Percentiles rank a stretch among this genome's conserved stretches.
phyloP scores from a whole-genome alignment of 345 rosid genomes.

The Ailanthus altissimus region DNA sequence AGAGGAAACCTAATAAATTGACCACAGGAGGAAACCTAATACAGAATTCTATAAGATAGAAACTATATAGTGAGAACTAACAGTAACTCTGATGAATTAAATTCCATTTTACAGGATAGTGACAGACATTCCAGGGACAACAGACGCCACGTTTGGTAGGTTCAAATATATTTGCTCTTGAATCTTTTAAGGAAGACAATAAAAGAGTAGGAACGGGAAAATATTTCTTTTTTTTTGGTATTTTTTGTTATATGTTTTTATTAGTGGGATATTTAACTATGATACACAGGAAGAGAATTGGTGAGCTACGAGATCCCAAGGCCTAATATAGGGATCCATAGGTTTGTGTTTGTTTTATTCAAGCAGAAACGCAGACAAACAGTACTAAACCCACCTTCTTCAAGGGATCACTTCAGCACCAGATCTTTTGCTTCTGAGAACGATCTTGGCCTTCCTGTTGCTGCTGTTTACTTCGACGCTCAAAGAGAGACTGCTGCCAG shows the following conservation, averaged over 20 bases:
- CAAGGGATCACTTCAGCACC: conserved; percentile 58
- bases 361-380: conserved; percentile 52
- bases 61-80: background rate
- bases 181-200: background rate
- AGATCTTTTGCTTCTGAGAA: conserved; percentile 50
- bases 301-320: conserved; percentile 61
- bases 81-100: background rate
- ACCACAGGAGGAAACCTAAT: background rate
- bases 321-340: conserved; percentile 66
- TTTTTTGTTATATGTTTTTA: background rate
- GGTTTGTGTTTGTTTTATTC: conserved; percentile 66
- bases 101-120: conserved; percentile 45
- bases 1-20: background rate
- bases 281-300: conserved; percentile 51
- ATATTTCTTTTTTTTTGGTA: background rate
- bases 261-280: background rate
- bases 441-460: conserved; percentile 71
- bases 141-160: conserved; percentile 70
- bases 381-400: conserved; percentile 36
- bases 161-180: background rate
- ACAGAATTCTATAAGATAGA: background rate
- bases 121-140: conserved; percentile 67
- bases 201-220: background rate
- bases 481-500: conserved; percentile 72
- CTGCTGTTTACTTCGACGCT: conserved; percentile 73